A percentile compares a stretch with the other conserved stretches of the same genome.
Evolutionary conservation across 2,329 filamentous ascomycete species (phyloP).

Genomic region (Cladophialophora chaetospira): DNA sequence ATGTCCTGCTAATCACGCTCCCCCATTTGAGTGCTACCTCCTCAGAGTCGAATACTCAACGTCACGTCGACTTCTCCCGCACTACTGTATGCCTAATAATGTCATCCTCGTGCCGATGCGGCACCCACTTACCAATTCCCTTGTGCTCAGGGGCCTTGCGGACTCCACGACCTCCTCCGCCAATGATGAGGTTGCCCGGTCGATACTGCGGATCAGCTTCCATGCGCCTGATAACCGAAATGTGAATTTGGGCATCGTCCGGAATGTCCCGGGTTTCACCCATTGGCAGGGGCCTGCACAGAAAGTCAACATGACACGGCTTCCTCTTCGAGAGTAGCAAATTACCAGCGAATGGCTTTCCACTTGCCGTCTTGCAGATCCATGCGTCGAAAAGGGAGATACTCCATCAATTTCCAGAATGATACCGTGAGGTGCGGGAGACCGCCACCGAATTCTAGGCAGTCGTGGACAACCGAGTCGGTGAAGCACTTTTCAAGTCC

Average conservation of each 20-base stretch:
- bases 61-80: not conserved
- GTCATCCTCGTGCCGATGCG: constrained; percentile 65
- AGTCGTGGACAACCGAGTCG: constrained; percentile 66
- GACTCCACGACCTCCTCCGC: constrained; percentile 73
- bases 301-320: not conserved
- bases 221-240: constrained; percentile 74
- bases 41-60: not conserved
- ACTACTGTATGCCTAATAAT: constrained; percentile 60
- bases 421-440: constrained; percentile 59
- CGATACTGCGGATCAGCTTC: constrained; percentile 64
- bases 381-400: constrained; percentile 78
- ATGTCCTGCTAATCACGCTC: not conserved
- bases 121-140: constrained; percentile 73
- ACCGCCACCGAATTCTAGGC: constrained; percentile 65
- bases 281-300: constrained; percentile 63
- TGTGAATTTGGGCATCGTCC: constrained; percentile 68
- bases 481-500: constrained; percentile 56
- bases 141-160: constrained; percentile 60
- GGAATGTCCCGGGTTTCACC: constrained; percentile 80
- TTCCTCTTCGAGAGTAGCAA: not conserved
- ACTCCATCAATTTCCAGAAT: constrained; percentile 78
- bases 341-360: constrained; percentile 72
- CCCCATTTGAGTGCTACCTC: too few relatives aligned
- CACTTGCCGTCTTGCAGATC: constrained; percentile 64
- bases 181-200: constrained; percentile 77